Base-by-base conservation (phyloP, 2,329 filamentous ascomycete genomes). In the Xylaria sp. region DNA sequence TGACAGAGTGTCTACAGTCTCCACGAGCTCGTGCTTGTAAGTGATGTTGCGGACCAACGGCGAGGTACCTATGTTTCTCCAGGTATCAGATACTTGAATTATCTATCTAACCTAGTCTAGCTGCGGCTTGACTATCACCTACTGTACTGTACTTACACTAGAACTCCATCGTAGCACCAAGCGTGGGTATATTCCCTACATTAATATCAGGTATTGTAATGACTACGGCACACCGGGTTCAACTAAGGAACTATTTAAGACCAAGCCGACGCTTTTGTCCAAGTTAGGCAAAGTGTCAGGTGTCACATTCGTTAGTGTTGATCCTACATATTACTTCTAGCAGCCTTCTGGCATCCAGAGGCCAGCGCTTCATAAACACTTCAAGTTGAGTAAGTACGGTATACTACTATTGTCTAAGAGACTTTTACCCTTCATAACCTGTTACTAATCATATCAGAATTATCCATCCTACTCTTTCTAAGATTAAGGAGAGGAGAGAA, bases 201-300 rank as follows among this genome's bases (percentile, higher is more conserved):
- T 63, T 15, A 63, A 53, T n/a, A 23, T 45, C 34, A 12, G 30
- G 63, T 28, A 39, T 15, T 39, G 13, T 15, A 39, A 39, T 39
- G 50, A 53, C 39, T 46, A 55, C 34, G 25, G 56, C 39, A 34
- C 20, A 23, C 28, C 23, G 6, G 48, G 48, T 32, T 32, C 32
- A 32, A 28, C 50, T 18, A 8, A 28, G 36, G 34, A 55, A 58
- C 56, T 32, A 58, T 41, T 57, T 34, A 57, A 64, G 23, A 18
- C 48, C 41, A 63, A 63, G 55, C 68, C 57, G 59, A 66, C 62
- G 59, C 43, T 45, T n/a, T 56, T 60, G 43, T 23, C 67, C 57
- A 15, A 50, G 55, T 68, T 53, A 30, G 68, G 68, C 4, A 48
- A 70, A 60, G 68, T 60, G 68, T 62, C 30, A 63, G 25, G 45